These are phyloP conservation scores for Aurifilum marmelostoma DNA, from an alignment of 2,329 filamentous ascomycete species.

Conservation along the genomic window DNA sequence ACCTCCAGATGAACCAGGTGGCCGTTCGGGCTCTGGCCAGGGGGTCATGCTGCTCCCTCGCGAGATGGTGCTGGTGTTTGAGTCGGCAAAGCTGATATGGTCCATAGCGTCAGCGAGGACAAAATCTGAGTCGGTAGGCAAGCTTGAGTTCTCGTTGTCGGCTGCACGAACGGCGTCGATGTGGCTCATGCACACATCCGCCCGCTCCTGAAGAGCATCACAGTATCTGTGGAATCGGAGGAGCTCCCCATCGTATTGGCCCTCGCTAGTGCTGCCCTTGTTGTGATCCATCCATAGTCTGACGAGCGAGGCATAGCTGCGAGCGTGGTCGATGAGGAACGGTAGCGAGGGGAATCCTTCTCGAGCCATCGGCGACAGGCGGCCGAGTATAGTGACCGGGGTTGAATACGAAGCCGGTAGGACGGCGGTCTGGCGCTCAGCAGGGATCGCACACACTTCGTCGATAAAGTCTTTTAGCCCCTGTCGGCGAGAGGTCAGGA, in stretches of 20 bases:
- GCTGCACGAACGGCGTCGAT: constrained; percentile 50
- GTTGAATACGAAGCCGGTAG: constrained; percentile 89
- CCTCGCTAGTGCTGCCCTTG: constrained; percentile 37
- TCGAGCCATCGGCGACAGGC: constrained; percentile 76
- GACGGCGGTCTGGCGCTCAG: constrained; percentile 65
- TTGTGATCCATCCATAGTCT: constrained; percentile 74
- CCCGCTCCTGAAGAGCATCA: constrained; percentile 51
- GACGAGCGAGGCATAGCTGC: constrained; percentile 82
- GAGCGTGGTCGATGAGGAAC: constrained; percentile 86
- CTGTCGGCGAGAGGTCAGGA: constrained; percentile 73
- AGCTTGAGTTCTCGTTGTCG: constrained; percentile 40
- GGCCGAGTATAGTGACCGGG: constrained; percentile 84
- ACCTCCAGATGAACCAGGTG: constrained; percentile 53
- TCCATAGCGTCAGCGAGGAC: constrained; percentile 53
- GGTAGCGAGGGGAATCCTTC: constrained; percentile 94
- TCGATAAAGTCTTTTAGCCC: constrained; percentile 89
- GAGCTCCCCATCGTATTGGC: constrained; percentile 55
- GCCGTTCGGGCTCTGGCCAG: constrained; percentile 42
- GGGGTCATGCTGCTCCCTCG: constrained; percentile 39
- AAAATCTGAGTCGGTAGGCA: constrained; percentile 34
- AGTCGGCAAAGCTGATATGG: constrained; percentile 44
- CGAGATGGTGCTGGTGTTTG: constrained; percentile 39
- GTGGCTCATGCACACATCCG: constrained; percentile 54
- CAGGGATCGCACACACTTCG: constrained; percentile 79
- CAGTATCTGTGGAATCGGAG: constrained; percentile 58